Evolutionary conservation across 148 eudicot genomes (phyloP).

Genomic region (Gaultheria prostrata): DNA sequence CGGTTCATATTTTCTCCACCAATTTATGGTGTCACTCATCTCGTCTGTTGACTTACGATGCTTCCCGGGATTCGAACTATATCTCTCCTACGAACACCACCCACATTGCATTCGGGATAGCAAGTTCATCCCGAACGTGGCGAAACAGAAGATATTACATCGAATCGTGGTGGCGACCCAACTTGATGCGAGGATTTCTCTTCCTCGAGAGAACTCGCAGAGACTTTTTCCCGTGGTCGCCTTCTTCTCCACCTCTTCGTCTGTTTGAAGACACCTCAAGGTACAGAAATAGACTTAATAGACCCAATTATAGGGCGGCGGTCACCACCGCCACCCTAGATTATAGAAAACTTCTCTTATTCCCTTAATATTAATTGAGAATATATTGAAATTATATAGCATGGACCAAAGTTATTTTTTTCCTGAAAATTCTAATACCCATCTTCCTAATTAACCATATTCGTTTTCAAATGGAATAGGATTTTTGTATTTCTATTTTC

Average conservation of each 20-base stretch:
- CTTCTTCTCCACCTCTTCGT: constrained; percentile 39
- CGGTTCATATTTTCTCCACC: constrained; percentile 22
- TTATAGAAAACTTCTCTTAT: too few relatives aligned
- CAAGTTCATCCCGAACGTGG: constrained; percentile 43
- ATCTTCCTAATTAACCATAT: too few relatives aligned
- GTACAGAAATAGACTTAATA: neutral
- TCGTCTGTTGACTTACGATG: neutral
- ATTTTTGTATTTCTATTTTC: too few relatives aligned
- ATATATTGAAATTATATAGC: too few relatives aligned
- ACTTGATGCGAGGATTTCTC: constrained; percentile 44
- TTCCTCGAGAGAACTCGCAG: constrained; percentile 43
- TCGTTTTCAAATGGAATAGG: too few relatives aligned
- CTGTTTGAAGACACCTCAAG: constrained; percentile 38
- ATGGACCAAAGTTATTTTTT: too few relatives aligned
- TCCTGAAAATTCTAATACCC: too few relatives aligned
- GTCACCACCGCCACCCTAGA: too few relatives aligned
- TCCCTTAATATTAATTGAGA: too few relatives aligned
- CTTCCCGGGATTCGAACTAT: neutral
- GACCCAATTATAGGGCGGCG: too few relatives aligned
- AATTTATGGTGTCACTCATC: constrained; percentile 14
- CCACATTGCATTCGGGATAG: constrained; percentile 55
- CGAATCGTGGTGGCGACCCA: constrained; percentile 72
- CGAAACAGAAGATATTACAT: constrained; percentile 28
- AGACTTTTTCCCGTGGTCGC: constrained; percentile 46
- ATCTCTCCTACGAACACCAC: constrained; percentile 31